Conservation (phyloP, 2,329 filamentous ascomycete genomes). For the Phialophora macrospora region DNA sequence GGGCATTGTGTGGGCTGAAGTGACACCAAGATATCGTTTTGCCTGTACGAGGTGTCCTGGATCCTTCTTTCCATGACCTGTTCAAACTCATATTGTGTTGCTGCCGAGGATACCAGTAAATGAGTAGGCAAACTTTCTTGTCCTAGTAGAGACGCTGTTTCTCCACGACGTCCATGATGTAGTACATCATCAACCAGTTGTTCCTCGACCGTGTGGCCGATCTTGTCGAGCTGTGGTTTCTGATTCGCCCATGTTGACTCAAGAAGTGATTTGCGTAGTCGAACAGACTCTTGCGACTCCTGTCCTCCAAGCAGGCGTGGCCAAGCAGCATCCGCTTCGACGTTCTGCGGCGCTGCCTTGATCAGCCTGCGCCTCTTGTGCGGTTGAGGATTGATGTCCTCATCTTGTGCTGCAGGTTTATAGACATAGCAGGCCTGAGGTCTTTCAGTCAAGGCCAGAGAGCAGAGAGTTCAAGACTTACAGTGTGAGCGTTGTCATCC, state of each 20-base stretch:
- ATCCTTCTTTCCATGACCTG: constrained; percentile 16
- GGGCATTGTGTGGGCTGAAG: constrained; percentile 52
- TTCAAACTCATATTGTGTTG: constrained; percentile 26
- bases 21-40: constrained; percentile 43
- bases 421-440: constrained; percentile 38
- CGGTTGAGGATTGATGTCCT: constrained; percentile 48
- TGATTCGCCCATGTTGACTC: constrained; percentile 48
- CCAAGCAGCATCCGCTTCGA: constrained; percentile 40
- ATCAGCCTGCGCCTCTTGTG: constrained; percentile 62
- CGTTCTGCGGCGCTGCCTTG: constrained; percentile 43
- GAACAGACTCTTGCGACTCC: constrained; percentile 44
- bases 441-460: neutral
- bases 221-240: constrained; percentile 48
- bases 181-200: constrained; percentile 46
- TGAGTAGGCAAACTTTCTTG: constrained; percentile 28
- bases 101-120: constrained; percentile 30
- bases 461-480: neutral
- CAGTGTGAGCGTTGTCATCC: constrained; percentile 30
- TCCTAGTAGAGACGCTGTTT: neutral
- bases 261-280: constrained; percentile 47
- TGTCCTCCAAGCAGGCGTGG: constrained; percentile 48
- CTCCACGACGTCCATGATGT: constrained; percentile 17
- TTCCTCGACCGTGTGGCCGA: constrained; percentile 49
- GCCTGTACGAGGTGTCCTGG: neutral
- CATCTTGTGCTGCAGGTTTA: constrained; percentile 29